Conservation (phyloP, 2,329 filamentous ascomycete genomes). For the Sporothrix brunneoviolacea region DNA sequence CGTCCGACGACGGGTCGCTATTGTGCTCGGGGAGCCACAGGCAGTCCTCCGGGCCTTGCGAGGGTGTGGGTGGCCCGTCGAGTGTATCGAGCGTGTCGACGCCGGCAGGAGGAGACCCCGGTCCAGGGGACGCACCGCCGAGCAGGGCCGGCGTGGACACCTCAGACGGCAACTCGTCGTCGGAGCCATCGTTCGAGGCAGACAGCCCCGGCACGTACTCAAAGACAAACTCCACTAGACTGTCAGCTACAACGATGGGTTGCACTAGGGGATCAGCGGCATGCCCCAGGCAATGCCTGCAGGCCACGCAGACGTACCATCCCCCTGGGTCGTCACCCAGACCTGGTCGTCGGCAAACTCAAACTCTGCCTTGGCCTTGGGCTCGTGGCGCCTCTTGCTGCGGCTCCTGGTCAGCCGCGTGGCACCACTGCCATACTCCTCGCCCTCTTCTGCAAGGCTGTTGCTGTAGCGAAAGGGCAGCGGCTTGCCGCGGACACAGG, state of each 20-base stretch:
- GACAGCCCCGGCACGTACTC: not conserved
- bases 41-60: not conserved
- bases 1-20: not conserved
- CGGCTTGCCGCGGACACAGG: constrained; percentile 3
- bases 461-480: constrained; percentile 8
- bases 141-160: not conserved
- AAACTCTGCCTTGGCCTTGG: constrained; percentile 7
- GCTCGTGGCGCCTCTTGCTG: not conserved
- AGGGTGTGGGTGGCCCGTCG: not conserved
- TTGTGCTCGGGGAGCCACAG: not conserved
- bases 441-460: not conserved
- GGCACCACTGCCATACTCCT: not conserved
- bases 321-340: not conserved
- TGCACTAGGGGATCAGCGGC: too few species aligned
- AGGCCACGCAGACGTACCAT: too few species aligned
- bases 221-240: constrained; percentile 5
- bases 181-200: not conserved
- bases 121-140: too few species aligned
- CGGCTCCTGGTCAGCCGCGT: not conserved
- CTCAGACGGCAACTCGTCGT: not conserved
- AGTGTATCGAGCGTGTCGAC: too few species aligned
- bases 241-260: not conserved
- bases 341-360: constrained; percentile 10
- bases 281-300: too few species aligned
- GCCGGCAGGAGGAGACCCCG: too few species aligned